A percentile compares a stretch with the other conserved stretches of the same genome.
phyloP scores from a whole-genome alignment of 139 green algal genomes.

The Limnomonas spitsbergensis region DNA sequence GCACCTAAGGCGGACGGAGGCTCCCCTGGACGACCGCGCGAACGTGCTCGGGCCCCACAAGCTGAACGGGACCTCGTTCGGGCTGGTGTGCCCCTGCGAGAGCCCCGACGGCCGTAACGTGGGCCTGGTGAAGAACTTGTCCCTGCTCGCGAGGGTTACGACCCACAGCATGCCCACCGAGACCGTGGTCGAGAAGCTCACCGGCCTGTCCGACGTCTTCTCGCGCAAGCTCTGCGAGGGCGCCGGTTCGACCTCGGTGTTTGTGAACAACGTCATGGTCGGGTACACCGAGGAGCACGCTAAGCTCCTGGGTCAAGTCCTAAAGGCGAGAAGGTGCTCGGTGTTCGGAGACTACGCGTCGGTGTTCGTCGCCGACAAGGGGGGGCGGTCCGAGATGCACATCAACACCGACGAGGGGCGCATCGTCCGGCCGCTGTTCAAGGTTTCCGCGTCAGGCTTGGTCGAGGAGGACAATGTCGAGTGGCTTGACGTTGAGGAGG shows the following conservation, averaged over 20 bases:
- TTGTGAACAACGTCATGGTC: slow-evolving; percentile 26
- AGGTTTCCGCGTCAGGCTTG: background rate
- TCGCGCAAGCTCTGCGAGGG: background rate
- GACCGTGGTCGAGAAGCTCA: background rate
- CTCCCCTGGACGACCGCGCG: slow-evolving; percentile 35
- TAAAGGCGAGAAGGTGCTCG: background rate
- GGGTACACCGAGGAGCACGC: no score
- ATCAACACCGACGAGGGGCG: slow-evolving; percentile 58
- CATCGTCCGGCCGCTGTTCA: slow-evolving; percentile 41
- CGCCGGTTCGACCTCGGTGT: background rate
- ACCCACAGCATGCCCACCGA: background rate
- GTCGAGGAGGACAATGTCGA: slow-evolving; percentile 42
- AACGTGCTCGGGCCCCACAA: slow-evolving; percentile 49
- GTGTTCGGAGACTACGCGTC: background rate
- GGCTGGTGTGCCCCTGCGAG: slow-evolving; percentile 64
- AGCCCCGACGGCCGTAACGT: slow-evolving; percentile 75
- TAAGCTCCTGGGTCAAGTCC: background rate
- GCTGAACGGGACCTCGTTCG: slow-evolving; percentile 61
- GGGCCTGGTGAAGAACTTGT: slow-evolving; percentile 85
- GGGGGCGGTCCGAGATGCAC: slow-evolving; percentile 3
- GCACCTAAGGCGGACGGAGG: slow-evolving; percentile 60
- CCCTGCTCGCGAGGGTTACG: slow-evolving; percentile 59
- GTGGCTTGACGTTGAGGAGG: slow-evolving; percentile 64
- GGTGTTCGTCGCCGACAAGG: background rate
- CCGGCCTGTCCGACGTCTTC: background rate